These are phyloP conservation scores for Deakozyma indianensis DNA, from an alignment of 805 yeast genomes.

Conservation along the genomic window DNA sequence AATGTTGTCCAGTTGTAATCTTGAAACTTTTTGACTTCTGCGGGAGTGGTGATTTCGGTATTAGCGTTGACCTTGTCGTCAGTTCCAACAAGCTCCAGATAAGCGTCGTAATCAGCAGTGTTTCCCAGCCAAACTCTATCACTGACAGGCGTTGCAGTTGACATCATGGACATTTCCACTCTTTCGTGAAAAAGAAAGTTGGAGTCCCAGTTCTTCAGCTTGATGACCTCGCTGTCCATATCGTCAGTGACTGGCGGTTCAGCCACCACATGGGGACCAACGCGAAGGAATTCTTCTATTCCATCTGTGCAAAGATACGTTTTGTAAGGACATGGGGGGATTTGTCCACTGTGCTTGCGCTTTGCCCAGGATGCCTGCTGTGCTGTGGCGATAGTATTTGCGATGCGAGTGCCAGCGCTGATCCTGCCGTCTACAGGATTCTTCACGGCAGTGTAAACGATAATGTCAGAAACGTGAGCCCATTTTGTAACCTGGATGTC, in stretches of 20 bases:
- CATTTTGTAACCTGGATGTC: conserved; percentile 75
- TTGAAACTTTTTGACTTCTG: conserved; percentile 4
- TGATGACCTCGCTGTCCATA: conserved; percentile 10
- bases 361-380: conserved; percentile 7
- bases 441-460: conserved; percentile 53
- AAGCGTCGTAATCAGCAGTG: conserved; percentile 39
- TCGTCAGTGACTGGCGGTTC: conserved; percentile 10
- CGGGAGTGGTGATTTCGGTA: conserved; percentile 1
- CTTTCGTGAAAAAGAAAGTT: conserved; percentile 61
- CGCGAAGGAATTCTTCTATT: conserved; percentile 8
- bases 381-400: conserved; percentile 10
- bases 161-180: conserved; percentile 72
- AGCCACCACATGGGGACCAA: conserved; percentile 14
- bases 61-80: conserved; percentile 2
- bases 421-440: conserved; percentile 18
- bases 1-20: conserved; percentile 21
- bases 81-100: conserved; percentile 5
- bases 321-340: conserved; percentile 4
- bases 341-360: conserved; percentile 5
- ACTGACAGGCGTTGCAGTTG: conserved; percentile 51
- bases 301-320: conserved; percentile 11
- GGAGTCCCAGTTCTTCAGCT: conserved; percentile 18
- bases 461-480: conserved; percentile 57
- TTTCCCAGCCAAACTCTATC: conserved; percentile 70
- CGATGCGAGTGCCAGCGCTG: conserved; percentile 10